Evolutionary conservation across 306 rosid species (phyloP), one percentile per base, ranked within the genome.

Genomic region (Glycine tomentella): DNA sequence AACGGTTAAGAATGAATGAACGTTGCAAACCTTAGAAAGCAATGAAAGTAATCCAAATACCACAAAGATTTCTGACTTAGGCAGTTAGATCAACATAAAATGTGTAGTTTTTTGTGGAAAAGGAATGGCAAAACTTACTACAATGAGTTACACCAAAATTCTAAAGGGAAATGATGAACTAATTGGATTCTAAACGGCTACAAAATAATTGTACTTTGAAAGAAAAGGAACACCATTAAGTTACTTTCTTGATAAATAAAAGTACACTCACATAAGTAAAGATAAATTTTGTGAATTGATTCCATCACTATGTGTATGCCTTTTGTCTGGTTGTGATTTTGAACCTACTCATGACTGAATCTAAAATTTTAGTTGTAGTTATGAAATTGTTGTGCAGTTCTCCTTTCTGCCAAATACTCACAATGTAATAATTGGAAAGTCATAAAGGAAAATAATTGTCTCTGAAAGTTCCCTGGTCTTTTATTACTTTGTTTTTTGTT

Each of bases 341-440:
- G 70, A 69, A 51, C 71, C 85, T 62, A 76, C 82, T 78, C 58
- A 83, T 69, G 61, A 69, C 40, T 17, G 72, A 34, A 57, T 73
- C 75, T 13, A 69, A 59, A 77, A 17, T 80, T 77, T 61, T 76
- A 16, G 50, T 71, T 71, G 55, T 55, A 76, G 72, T 75, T 82
- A 42, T 79, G 79, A 51, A 63, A 38, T 64, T 74, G 55, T 64
- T 79, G 12, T 42, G 42, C 57, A 9, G 64, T 79, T 56, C 69
- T 69, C 36, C 48, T 61, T 77, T 69, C 74, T 72, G 49, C 72
- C 33, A 55, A 45, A 31, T 69, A n/a, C 48, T 83, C 75, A 17
- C 58, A 4, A 7, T 36, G 51, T 63, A 3, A 14, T 71, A 51
- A 73, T n/a, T 34, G 80, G 51, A 25, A 73, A 52, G 58, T 80